phyloP scores from a whole-genome alignment of 2,329 filamentous ascomycete species.

The Hypocrella siamensis region DNA sequence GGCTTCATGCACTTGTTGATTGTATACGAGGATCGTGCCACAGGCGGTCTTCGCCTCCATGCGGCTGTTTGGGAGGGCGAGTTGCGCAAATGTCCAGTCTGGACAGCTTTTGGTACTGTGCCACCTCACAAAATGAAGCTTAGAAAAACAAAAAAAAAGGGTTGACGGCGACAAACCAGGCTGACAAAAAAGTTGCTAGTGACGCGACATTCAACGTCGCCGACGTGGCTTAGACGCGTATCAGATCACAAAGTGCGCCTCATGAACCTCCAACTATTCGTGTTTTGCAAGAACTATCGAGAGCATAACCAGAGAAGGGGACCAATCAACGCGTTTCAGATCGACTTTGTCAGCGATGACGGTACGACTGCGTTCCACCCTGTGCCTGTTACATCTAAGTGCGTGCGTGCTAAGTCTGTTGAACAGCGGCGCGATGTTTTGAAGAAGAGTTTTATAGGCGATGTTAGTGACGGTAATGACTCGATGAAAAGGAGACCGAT shows the following conservation, averaged over 20 bases:
- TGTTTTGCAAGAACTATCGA: slow-evolving; percentile 41
- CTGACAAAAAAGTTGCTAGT: slow-evolving; percentile 29
- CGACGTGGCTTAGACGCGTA: slow-evolving; percentile 31
- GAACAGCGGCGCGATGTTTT: slow-evolving; percentile 20
- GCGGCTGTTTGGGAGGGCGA: slow-evolving; percentile 39
- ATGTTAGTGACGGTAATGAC: not conserved
- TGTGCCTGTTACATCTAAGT: too few relatives aligned
- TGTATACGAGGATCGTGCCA: slow-evolving; percentile 34
- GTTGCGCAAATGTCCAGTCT: slow-evolving; percentile 38
- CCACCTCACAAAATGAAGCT: not conserved
- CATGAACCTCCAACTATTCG: slow-evolving; percentile 38
- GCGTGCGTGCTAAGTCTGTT: not conserved
- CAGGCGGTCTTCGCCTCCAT: slow-evolving; percentile 35
- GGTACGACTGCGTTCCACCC: slow-evolving; percentile 16
- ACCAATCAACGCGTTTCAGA: slow-evolving; percentile 31
- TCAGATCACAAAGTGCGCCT: slow-evolving; percentile 32
- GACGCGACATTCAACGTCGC: slow-evolving; percentile 31
- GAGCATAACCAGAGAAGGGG: slow-evolving; percentile 35
- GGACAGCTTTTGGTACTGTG: slow-evolving; percentile 45
- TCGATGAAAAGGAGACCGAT: too few relatives aligned
- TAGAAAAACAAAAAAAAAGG: not conserved
- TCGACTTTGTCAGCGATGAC: slow-evolving; percentile 29
- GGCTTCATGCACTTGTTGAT: slow-evolving; percentile 35
- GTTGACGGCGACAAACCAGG: too few relatives aligned
- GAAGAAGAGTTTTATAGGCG: slow-evolving; percentile 20